Percentiles rank a stretch among this genome's conserved stretches.
Evolutionary conservation across 306 rosid species (phyloP).

Genomic region (Acacia crassicarpa): DNA sequence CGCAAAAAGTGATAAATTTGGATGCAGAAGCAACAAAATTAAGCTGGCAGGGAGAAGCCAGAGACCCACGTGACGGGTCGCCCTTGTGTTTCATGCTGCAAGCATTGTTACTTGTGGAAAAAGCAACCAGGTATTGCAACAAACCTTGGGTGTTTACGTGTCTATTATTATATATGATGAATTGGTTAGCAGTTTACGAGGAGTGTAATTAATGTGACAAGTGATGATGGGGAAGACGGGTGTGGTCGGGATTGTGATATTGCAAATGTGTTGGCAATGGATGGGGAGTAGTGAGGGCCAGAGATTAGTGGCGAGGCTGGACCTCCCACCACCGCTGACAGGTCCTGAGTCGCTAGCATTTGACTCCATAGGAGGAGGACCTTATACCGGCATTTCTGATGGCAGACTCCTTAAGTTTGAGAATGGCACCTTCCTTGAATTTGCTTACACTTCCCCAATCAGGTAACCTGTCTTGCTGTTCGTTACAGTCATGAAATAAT

Average conservation of each 20-base stretch:
- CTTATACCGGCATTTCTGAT: constrained; percentile 45
- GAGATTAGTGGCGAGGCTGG: constrained; percentile 16
- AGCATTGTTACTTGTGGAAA: not conserved
- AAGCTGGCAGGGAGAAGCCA: not conserved
- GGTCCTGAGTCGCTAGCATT: constrained; percentile 51
- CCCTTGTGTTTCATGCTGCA: no score
- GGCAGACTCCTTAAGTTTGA: constrained; percentile 43
- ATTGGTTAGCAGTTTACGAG: not conserved
- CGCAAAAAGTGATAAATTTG: not conserved
- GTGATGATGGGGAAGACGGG: not conserved
- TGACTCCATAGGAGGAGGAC: constrained; percentile 35
- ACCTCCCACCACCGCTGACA: constrained; percentile 31
- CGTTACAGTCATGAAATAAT: no score
- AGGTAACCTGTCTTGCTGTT: constrained; percentile 32
- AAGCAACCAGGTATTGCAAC: not conserved
- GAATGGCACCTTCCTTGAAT: constrained; percentile 30
- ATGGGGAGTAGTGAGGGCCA: not conserved
- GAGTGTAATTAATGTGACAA: no score
- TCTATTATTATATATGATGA: no score
- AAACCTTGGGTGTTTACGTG: not conserved
- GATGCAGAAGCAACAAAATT: not conserved
- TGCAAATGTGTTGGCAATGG: constrained; percentile 30
- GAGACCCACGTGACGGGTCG: not conserved
- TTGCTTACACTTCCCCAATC: constrained; percentile 38
- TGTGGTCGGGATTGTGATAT: not conserved